Percentiles rank a stretch among this genome's conserved stretches.
Conservation (phyloP, 2,329 filamentous ascomycete species). For the Plectosphaerella sp. region DNA sequence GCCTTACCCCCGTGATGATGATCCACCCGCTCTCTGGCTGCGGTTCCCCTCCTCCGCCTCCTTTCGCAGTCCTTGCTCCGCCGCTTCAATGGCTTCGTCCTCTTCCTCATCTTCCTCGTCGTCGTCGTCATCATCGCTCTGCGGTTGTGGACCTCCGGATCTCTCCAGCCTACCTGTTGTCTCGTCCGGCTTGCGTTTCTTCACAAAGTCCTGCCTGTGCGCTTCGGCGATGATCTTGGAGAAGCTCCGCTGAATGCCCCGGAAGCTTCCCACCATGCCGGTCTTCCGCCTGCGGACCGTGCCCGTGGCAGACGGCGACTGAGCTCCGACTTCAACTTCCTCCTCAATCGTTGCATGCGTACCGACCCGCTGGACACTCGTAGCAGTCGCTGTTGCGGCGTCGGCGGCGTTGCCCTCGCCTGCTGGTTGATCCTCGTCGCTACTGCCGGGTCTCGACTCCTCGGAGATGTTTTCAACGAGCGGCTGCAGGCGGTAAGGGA, state of each 20-base stretch:
- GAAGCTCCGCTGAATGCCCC: slow-evolving; percentile 30
- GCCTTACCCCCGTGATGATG: not conserved
- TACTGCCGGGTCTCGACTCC: slow-evolving; percentile 4
- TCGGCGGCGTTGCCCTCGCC: slow-evolving; percentile 2
- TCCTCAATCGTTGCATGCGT: slow-evolving; percentile 3
- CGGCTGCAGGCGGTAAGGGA: slow-evolving; percentile 68
- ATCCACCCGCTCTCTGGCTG: not conserved
- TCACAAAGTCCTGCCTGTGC: slow-evolving; percentile 88
- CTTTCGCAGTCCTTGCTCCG: too few relatives aligned
- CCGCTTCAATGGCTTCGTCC: too few relatives aligned
- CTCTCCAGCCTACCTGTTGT: slow-evolving; percentile 15
- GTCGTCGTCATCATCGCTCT: slow-evolving; percentile 20
- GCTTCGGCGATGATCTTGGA: slow-evolving; percentile 72
- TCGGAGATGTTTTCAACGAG: slow-evolving; percentile 31
- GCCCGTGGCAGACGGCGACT: not conserved
- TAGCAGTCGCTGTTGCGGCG: not conserved
- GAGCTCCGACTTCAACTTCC: slow-evolving; percentile 1
- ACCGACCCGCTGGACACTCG: slow-evolving; percentile 4
- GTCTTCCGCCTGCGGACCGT: slow-evolving; percentile 19
- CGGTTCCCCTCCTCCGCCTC: not conserved
- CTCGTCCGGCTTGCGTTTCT: slow-evolving; percentile 50
- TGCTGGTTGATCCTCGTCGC: slow-evolving; percentile 7
- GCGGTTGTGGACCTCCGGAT: slow-evolving; percentile 6
- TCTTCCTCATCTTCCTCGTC: slow-evolving; percentile 15
- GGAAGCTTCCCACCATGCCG: slow-evolving; percentile 10